phyloP scores from a whole-genome alignment of 495 filamentous ascomycete genomes.

The Hyaloscypha finlandica region DNA sequence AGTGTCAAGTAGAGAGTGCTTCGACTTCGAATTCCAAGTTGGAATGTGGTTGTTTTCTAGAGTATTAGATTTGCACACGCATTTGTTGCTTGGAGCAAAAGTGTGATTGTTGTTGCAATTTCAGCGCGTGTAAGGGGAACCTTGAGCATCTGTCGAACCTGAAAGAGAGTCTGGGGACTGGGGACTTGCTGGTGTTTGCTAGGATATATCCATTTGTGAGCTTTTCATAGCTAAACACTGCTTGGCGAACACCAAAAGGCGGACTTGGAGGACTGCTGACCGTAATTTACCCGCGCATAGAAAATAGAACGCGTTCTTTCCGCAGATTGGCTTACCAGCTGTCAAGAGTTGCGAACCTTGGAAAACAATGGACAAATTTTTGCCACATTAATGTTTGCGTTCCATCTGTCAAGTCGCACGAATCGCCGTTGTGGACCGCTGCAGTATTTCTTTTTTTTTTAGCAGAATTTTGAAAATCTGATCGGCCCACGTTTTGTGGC shows the following conservation, averaged over 20 bases:
- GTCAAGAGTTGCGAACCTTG: background rate
- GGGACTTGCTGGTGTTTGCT: conserved; percentile 3
- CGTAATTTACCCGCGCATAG: background rate
- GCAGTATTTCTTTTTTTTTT: background rate
- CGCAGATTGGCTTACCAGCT: background rate
- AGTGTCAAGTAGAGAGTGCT: conserved; percentile 26
- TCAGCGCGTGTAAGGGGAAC: background rate
- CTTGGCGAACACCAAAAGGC: background rate
- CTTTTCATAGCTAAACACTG: background rate
- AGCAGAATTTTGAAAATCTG: background rate
- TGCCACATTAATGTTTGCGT: background rate
- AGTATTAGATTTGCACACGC: background rate
- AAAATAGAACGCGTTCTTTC: conserved; percentile 3
- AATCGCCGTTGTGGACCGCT: background rate
- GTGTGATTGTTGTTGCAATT: conserved; percentile 1
- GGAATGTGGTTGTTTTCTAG: background rate
- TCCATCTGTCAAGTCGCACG: background rate
- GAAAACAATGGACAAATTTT: background rate
- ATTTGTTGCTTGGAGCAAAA: background rate
- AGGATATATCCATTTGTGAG: conserved; percentile 1
- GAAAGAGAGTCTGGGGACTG: background rate
- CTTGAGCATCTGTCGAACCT: background rate
- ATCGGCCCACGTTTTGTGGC: background rate
- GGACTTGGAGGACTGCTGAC: background rate
- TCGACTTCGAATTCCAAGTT: background rate